phyloP scores from a whole-genome alignment of 345 rosid species.

The Pistacia atlantica region DNA sequence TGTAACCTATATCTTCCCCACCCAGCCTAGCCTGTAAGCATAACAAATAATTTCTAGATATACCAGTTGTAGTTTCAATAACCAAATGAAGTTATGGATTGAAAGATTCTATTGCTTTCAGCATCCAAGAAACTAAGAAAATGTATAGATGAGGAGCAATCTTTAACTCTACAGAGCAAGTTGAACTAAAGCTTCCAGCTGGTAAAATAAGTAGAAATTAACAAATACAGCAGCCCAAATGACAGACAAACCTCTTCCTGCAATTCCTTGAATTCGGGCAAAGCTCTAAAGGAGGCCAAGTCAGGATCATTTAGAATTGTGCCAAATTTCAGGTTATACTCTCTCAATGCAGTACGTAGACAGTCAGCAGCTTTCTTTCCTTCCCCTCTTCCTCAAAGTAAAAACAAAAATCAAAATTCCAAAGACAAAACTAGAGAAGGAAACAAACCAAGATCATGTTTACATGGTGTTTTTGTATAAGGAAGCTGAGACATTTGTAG shows the following conservation, averaged over 20 bases:
- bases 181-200: background rate
- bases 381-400: slow-evolving; percentile 65
- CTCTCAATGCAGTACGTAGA: slow-evolving; percentile 76
- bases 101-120: slow-evolving; percentile 1
- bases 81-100: background rate
- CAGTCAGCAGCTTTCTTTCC: slow-evolving; percentile 86
- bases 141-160: background rate
- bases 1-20: slow-evolving; percentile 88
- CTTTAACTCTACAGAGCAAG: background rate
- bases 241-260: slow-evolving; percentile 78
- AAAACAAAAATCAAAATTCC: slow-evolving; percentile 8
- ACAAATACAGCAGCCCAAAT: slow-evolving; percentile 11
- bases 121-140: slow-evolving; percentile 1
- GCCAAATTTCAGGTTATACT: slow-evolving; percentile 87
- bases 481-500: background rate
- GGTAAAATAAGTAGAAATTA: background rate
- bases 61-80: slow-evolving; percentile 1
- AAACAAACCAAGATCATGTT: background rate
- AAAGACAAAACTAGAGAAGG: background rate
- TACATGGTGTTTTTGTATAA: background rate
- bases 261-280: slow-evolving; percentile 90
- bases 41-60: slow-evolving; percentile 18
- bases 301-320: slow-evolving; percentile 96
- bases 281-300: slow-evolving; percentile 88
- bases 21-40: slow-evolving; percentile 83